Evolutionary conservation across 345 rosid genomes (phyloP).

Genomic region (Brassica juncea): DNA sequence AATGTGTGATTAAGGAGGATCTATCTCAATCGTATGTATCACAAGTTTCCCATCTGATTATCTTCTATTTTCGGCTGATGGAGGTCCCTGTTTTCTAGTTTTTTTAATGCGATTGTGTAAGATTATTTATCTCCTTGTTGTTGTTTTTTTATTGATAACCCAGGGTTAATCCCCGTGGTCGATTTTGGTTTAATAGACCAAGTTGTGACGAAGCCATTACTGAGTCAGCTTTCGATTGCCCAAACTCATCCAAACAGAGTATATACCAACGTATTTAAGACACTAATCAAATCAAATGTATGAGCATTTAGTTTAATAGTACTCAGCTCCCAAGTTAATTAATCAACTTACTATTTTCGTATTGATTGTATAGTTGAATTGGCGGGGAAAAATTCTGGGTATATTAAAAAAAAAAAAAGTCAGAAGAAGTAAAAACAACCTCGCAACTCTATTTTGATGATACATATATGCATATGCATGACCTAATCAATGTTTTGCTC

Average conservation of each 20-base stretch:
- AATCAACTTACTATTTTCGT: constrained; percentile 21
- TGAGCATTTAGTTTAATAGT: not conserved
- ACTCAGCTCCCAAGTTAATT: not conserved
- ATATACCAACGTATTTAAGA: not conserved
- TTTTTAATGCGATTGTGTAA: too few species aligned
- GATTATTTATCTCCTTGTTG: too few species aligned
- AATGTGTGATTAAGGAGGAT: too few species aligned
- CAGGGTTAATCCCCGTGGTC: too few species aligned
- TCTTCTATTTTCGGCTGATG: too few species aligned
- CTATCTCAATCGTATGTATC: too few species aligned
- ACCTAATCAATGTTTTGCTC: constrained; percentile 4
- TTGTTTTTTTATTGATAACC: too few species aligned
- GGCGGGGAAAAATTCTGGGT: constrained; percentile 20
- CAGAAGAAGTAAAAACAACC: constrained; percentile 20
- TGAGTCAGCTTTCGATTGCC: constrained; percentile 2
- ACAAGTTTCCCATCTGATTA: too few species aligned
- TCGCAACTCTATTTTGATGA: constrained; percentile 11
- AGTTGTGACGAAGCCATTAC: constrained; percentile 12
- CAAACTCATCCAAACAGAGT: constrained; percentile 5
- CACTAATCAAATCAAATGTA: not conserved
- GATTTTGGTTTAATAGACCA: not conserved
- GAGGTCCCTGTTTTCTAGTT: too few species aligned
- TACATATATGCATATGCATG: constrained; percentile 17
- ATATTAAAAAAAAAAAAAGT: constrained; percentile 14
- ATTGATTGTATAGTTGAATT: constrained; percentile 8